These are phyloP conservation scores for Arthromyces matolae DNA, from an alignment of 768 basidiomycete genomes.

Conservation along the genomic window DNA sequence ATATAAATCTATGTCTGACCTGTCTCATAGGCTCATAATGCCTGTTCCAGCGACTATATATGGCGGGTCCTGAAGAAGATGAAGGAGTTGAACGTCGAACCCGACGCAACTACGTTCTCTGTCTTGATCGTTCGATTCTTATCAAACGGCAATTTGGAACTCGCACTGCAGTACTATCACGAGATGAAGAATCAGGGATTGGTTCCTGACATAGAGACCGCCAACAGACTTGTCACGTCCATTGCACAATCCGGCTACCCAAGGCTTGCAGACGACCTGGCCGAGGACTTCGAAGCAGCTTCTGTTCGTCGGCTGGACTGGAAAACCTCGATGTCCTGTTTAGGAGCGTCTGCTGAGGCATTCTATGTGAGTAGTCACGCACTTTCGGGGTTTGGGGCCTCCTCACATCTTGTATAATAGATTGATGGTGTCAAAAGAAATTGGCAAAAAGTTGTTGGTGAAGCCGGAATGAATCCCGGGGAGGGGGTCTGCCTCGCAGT, in stretches of 20 bases:
- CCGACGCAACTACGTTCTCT: constrained; percentile 52
- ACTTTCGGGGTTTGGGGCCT: neutral
- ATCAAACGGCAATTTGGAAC: constrained; percentile 54
- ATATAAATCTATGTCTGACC: neutral
- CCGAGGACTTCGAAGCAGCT: constrained; percentile 52
- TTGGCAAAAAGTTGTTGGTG: constrained; percentile 59
- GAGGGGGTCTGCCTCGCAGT: constrained; percentile 72
- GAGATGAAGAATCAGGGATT: constrained; percentile 53
- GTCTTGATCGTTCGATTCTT: constrained; percentile 47
- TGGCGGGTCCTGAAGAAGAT: constrained; percentile 55
- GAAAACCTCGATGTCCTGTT: constrained; percentile 61
- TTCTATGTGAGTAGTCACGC: constrained; percentile 57
- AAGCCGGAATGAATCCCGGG: constrained; percentile 54
- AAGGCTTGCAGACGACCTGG: constrained; percentile 70
- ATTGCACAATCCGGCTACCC: constrained; percentile 54
- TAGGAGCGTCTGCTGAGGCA: constrained; percentile 58
- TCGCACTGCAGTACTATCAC: constrained; percentile 57
- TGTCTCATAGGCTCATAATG: constrained; percentile 43
- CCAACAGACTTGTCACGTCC: constrained; percentile 48
- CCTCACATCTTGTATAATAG: constrained; percentile 33
- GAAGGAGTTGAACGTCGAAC: constrained; percentile 43
- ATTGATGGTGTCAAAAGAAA: constrained; percentile 58
- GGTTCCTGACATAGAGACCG: constrained; percentile 44
- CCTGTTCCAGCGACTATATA: constrained; percentile 34
- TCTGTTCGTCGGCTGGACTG: constrained; percentile 51